A percentile compares a stretch with the other conserved stretches of the same genome.
Evolutionary conservation across 2,329 filamentous ascomycete species (phyloP).

Genomic region (Alternaria sp.): DNA sequence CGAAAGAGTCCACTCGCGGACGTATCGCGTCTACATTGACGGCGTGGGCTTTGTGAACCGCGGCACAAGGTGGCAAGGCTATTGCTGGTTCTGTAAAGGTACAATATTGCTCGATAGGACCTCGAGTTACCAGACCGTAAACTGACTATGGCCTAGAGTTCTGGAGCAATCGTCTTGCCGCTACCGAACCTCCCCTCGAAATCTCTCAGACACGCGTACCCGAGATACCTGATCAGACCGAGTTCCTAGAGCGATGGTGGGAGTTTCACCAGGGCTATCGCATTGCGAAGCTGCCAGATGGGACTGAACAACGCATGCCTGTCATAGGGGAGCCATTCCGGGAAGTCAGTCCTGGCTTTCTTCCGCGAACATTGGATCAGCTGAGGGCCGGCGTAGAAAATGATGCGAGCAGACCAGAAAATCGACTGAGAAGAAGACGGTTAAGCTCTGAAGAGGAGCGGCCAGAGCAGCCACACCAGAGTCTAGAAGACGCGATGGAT

Average conservation of each 20-base stretch:
- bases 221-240: conserved; percentile 54
- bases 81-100: conserved; percentile 60
- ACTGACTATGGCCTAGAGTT: conserved; percentile 47
- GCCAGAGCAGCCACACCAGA: conserved; percentile 33
- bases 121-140: neutral
- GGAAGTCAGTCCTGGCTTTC: conserved; percentile 55
- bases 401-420: conserved; percentile 37
- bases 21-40: conserved; percentile 57
- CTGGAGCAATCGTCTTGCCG: conserved; percentile 55
- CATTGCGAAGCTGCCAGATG: conserved; percentile 49
- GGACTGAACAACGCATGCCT: conserved; percentile 53
- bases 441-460: conserved; percentile 33
- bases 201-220: conserved; percentile 55
- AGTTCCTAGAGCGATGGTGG: conserved; percentile 56
- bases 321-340: conserved; percentile 56
- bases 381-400: conserved; percentile 44
- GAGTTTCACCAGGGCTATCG: conserved; percentile 58
- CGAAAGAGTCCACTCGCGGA: conserved; percentile 49
- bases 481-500: conserved; percentile 46
- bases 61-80: conserved; percentile 58
- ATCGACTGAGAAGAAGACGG: conserved; percentile 32
- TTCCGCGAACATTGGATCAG: conserved; percentile 57
- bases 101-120: too few relatives aligned
- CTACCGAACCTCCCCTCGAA: conserved; percentile 51
- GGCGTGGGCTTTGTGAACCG: conserved; percentile 58